A percentile compares a stretch with the other conserved stretches of the same genome.
phyloP scores from a whole-genome alignment of 768 basidiomycete species.

The Auriculariales sp. region DNA sequence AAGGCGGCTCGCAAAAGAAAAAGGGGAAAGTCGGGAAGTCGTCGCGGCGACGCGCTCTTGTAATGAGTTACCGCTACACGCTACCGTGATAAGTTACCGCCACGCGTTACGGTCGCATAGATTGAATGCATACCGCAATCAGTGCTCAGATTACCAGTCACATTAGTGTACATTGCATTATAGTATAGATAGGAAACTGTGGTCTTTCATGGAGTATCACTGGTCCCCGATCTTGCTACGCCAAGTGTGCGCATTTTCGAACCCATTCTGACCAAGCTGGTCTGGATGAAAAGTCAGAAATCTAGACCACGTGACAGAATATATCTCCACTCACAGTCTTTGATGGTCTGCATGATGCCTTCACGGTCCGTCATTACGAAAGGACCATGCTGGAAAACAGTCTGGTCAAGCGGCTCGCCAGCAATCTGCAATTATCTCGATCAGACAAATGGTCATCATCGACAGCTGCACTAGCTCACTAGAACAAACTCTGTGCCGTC shows the following conservation, averaged over 20 bases:
- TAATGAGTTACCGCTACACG: no score
- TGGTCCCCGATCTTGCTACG: constrained; percentile 55
- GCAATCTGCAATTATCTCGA: constrained; percentile 35
- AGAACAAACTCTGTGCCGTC: constrained; percentile 63
- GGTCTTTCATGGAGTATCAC: neutral
- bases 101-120: no score
- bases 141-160: no score
- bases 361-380: constrained; percentile 74
- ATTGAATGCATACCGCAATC: no score
- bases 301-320: constrained; percentile 1
- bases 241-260: constrained; percentile 83
- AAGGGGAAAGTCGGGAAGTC: no score
- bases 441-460: constrained; percentile 4
- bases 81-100: no score
- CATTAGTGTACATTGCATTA: no score
- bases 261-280: constrained; percentile 67
- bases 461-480: constrained; percentile 20
- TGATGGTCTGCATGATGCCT: constrained; percentile 69
- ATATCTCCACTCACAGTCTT: constrained; percentile 45
- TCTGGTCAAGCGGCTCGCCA: constrained; percentile 80
- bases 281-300: constrained; percentile 26
- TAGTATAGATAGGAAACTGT: no score
- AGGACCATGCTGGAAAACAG: constrained; percentile 75
- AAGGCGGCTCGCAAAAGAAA: no score
- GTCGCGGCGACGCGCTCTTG: no score